A percentile compares a stretch with the other conserved stretches of the same genome.
Evolutionary conservation across 208 protist species (phyloP).

Genomic region (Crithidia bombi): DNA sequence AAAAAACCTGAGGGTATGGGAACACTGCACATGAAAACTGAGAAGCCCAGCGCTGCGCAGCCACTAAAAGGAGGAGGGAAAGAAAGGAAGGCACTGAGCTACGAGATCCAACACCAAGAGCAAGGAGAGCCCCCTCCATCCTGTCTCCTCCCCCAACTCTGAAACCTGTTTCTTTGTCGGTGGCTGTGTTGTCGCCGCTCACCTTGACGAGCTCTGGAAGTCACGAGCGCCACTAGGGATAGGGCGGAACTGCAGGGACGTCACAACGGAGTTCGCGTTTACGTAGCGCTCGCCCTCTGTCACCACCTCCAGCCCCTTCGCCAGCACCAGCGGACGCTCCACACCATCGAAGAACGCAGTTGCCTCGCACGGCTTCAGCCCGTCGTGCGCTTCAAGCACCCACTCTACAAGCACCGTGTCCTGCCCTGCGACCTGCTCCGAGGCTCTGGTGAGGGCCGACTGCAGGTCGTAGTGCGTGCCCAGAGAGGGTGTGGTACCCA

Average conservation of each 20-base stretch:
- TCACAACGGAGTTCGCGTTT: constrained; percentile 36
- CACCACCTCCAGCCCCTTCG: constrained; percentile 48
- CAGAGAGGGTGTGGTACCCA: neutral
- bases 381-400: constrained; percentile 22
- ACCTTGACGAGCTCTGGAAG: neutral
- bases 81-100: no score
- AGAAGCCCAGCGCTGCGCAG: no score
- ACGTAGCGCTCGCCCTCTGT: constrained; percentile 51
- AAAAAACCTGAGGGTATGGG: no score
- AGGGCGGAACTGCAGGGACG: constrained; percentile 53
- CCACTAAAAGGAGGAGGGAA: no score
- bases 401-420: constrained; percentile 24
- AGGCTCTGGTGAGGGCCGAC: constrained; percentile 3
- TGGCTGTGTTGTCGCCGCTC: neutral
- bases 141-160: no score
- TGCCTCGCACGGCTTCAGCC: constrained; percentile 31
- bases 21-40: no score
- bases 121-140: no score
- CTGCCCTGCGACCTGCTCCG: constrained; percentile 8
- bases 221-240: neutral
- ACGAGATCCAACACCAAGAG: no score
- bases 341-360: constrained; percentile 45
- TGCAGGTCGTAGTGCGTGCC: constrained; percentile 8
- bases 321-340: constrained; percentile 52
- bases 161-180: no score